phyloP scores from a whole-genome alignment of 805 yeast species.

The Cyberlindnera subsufficiens region DNA sequence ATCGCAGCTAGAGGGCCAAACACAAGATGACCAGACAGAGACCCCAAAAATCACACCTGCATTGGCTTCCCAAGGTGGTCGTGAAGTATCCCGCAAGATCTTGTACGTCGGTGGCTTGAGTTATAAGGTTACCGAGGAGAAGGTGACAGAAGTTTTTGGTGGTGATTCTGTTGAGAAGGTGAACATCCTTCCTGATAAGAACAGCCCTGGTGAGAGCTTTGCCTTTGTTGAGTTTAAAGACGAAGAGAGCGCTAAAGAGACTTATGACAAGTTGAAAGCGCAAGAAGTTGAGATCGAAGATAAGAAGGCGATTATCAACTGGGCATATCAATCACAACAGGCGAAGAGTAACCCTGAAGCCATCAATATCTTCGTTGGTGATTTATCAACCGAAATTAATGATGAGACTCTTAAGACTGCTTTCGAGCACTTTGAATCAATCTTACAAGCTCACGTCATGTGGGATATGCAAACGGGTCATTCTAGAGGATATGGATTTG shows the following conservation, averaged over 20 bases:
- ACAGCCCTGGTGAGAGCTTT: conserved; percentile 66
- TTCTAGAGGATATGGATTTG: conserved; percentile 89
- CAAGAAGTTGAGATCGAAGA: conserved; percentile 36
- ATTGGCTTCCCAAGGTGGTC: conserved; percentile 74
- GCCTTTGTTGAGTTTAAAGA: conserved; percentile 75
- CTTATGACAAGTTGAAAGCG: conserved; percentile 43
- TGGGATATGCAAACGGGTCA: conserved; percentile 96
- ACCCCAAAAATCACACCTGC: conserved; percentile 43
- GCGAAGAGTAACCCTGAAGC: conserved; percentile 45
- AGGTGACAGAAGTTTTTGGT: conserved; percentile 55
- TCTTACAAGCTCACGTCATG: conserved; percentile 87
- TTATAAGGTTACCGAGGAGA: conserved; percentile 57
- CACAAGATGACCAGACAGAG: background rate
- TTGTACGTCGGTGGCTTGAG: conserved; percentile 74
- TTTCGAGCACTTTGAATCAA: conserved; percentile 51
- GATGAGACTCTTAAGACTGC: conserved; percentile 62
- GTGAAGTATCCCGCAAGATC: conserved; percentile 68
- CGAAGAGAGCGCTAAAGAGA: conserved; percentile 53
- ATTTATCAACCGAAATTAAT: conserved; percentile 73
- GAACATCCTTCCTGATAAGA: conserved; percentile 73
- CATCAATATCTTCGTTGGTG: conserved; percentile 81
- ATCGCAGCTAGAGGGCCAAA: too few species aligned
- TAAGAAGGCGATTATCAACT: conserved; percentile 54
- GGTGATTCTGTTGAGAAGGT: conserved; percentile 58
- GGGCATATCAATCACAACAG: conserved; percentile 82